These are phyloP conservation scores for Agrocybe praecox DNA, from an alignment of 768 basidiomycete genomes.

Conservation along the genomic window DNA sequence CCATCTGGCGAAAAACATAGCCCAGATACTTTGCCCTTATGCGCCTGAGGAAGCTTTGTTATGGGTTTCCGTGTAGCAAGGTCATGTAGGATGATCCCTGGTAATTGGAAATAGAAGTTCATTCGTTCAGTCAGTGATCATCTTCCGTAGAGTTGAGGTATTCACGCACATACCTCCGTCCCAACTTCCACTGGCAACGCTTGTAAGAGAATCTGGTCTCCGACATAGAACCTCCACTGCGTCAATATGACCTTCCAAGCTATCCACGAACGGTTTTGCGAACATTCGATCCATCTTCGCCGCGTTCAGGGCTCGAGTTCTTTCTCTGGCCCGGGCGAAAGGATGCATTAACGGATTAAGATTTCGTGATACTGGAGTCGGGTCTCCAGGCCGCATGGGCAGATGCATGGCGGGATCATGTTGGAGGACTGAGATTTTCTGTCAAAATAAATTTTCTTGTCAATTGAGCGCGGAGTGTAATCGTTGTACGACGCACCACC, in stretches of 20 bases:
- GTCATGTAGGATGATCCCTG: constrained; percentile 88
- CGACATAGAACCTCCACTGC: constrained; percentile 87
- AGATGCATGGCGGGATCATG: constrained; percentile 79
- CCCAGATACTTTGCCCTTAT: constrained; percentile 86
- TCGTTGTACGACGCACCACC: constrained; percentile 22
- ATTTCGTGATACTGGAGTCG: constrained; percentile 88
- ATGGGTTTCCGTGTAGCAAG: constrained; percentile 59
- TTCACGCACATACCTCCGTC: constrained; percentile 77
- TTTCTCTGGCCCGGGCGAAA: constrained; percentile 90
- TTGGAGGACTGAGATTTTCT: constrained; percentile 90
- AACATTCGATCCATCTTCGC: constrained; percentile 98
- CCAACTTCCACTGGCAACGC: constrained; percentile 91
- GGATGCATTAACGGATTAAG: constrained; percentile 96
- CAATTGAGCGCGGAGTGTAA: not conserved
- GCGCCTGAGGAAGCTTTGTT: constrained; percentile 65
- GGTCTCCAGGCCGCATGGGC: constrained; percentile 76
- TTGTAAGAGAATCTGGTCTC: constrained; percentile 70
- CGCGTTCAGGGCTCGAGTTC: constrained; percentile 91
- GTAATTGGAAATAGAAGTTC: not conserved
- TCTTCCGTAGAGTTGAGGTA: not conserved
- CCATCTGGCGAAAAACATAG: constrained; percentile 64
- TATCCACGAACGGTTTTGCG: constrained; percentile 93
- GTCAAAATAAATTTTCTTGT: constrained; percentile 1
- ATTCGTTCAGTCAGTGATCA: constrained; percentile 12
- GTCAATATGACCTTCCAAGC: constrained; percentile 91